phyloP scores from a whole-genome alignment of 2,329 filamentous ascomycete species.

The Ceratocystis lukuohia region DNA sequence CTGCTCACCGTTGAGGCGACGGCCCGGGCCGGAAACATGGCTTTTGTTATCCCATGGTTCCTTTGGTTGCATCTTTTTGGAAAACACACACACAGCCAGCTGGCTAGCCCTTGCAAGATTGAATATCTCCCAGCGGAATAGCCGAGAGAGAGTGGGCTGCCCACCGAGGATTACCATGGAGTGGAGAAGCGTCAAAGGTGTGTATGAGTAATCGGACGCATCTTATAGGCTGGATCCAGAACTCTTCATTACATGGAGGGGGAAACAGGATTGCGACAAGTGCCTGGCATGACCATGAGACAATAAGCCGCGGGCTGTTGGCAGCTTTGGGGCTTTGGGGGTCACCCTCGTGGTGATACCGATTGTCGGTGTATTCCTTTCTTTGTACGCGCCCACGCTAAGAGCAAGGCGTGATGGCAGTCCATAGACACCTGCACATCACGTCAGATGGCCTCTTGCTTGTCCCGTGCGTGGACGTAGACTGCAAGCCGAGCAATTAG shows the following conservation, averaged over 20 bases:
- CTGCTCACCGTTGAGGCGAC: neutral
- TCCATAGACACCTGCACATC: neutral
- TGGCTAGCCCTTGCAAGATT: neutral
- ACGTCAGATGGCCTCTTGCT: neutral
- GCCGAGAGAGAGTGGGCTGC: neutral
- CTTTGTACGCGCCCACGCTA: neutral
- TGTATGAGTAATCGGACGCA: neutral
- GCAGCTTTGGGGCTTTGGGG: neutral
- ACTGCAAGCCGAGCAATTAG: neutral
- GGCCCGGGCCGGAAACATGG: neutral
- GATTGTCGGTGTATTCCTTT: neutral
- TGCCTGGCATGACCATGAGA: neutral
- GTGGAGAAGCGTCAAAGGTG: slow-evolving; percentile 24
- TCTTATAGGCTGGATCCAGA: neutral
- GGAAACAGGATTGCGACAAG: slow-evolving; percentile 22
- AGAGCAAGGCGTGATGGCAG: neutral
- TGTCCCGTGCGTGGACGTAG: neutral
- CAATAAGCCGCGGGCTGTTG: neutral
- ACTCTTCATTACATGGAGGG: neutral
- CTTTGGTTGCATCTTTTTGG: neutral
- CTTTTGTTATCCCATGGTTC: neutral
- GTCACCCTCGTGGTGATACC: neutral
- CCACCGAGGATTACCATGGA: neutral
- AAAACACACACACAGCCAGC: neutral
- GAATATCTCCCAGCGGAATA: neutral